These are phyloP conservation scores for Fusarium buharicum DNA, from an alignment of 2,329 filamentous ascomycete genomes.

Conservation along the genomic window DNA sequence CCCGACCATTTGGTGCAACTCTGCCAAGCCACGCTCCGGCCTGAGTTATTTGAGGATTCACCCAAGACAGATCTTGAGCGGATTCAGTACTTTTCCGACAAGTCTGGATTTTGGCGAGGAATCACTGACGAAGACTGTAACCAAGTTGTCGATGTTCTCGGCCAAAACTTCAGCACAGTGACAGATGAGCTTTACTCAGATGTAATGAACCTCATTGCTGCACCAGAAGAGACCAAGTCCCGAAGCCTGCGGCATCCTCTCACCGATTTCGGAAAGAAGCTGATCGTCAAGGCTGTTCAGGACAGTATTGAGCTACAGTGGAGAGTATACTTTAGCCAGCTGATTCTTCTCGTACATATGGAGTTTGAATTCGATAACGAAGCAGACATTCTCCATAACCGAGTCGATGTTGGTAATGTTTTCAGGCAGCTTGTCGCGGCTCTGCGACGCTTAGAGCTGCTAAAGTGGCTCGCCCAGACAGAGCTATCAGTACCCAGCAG, in stretches of 20 bases:
- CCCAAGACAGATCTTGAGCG: constrained; percentile 76
- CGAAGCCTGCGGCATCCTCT: constrained; percentile 63
- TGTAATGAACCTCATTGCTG: constrained; percentile 59
- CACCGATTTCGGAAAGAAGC: constrained; percentile 79
- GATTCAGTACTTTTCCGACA: constrained; percentile 81
- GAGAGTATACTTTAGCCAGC: constrained; percentile 80
- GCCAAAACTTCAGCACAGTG: constrained; percentile 70
- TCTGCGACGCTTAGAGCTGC: constrained; percentile 78
- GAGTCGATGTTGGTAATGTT: constrained; percentile 73
- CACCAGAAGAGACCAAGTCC: constrained; percentile 58
- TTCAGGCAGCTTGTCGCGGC: constrained; percentile 76
- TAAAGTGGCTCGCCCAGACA: constrained; percentile 73
- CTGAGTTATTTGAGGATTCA: constrained; percentile 79
- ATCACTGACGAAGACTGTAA: constrained; percentile 85
- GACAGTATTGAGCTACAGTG: constrained; percentile 80
- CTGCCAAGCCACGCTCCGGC: constrained; percentile 73
- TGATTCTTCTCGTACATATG: constrained; percentile 87
- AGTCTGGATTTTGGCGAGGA: constrained; percentile 79
- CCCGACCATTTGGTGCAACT: constrained; percentile 74
- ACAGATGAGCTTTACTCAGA: constrained; percentile 65
- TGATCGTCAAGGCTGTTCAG: constrained; percentile 80
- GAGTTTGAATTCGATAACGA: constrained; percentile 82
- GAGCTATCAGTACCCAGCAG: constrained; percentile 63
- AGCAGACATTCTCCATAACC: constrained; percentile 69
- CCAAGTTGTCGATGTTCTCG: constrained; percentile 74